Percentiles rank a stretch among this genome's conserved stretches.
These are phyloP conservation scores for Paspalum notatum DNA, from an alignment of 176 grass and related monocot genomes.

Conservation along the genomic window DNA sequence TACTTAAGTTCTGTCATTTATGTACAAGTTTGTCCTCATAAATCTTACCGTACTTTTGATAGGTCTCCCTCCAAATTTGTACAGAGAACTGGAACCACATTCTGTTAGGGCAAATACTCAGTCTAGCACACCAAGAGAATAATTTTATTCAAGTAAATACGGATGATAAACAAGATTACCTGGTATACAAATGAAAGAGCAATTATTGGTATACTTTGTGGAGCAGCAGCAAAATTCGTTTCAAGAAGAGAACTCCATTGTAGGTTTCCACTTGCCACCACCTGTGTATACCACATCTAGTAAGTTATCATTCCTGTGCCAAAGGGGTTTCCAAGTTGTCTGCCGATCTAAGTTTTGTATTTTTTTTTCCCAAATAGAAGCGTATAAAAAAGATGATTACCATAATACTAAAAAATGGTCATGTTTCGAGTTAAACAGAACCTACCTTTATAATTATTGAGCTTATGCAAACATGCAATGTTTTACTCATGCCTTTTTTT, in stretches of 20 bases:
- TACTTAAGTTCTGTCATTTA: slow-evolving; percentile 9
- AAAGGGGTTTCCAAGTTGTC: slow-evolving; percentile 20
- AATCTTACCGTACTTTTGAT: slow-evolving; percentile 80
- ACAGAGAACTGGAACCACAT: slow-evolving; percentile 91
- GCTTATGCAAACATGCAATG: background rate
- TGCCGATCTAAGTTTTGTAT: slow-evolving; percentile 32
- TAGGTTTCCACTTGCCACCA: slow-evolving; percentile 69
- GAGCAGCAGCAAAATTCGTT: slow-evolving; percentile 69
- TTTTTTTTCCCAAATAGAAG: background rate
- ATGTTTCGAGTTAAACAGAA: background rate
- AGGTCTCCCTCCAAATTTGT: slow-evolving; percentile 93
- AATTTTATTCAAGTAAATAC: slow-evolving; percentile 19
- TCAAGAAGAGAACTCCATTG: slow-evolving; percentile 84
- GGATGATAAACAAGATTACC: slow-evolving; percentile 47
- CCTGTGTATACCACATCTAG: slow-evolving; percentile 42
- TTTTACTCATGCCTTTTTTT: background rate
- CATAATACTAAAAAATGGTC: background rate
- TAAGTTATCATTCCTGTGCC: background rate
- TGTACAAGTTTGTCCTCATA: background rate
- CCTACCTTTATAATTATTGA: background rate
- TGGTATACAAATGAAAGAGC: slow-evolving; percentile 96
- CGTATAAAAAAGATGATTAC: background rate
- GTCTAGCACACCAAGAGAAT: slow-evolving; percentile 20
- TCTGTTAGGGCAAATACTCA: slow-evolving; percentile 65
- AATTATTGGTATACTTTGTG: slow-evolving; percentile 93